phyloP scores from a whole-genome alignment of 1,284 basidiomycete species.

The Meripilus lineatus region DNA sequence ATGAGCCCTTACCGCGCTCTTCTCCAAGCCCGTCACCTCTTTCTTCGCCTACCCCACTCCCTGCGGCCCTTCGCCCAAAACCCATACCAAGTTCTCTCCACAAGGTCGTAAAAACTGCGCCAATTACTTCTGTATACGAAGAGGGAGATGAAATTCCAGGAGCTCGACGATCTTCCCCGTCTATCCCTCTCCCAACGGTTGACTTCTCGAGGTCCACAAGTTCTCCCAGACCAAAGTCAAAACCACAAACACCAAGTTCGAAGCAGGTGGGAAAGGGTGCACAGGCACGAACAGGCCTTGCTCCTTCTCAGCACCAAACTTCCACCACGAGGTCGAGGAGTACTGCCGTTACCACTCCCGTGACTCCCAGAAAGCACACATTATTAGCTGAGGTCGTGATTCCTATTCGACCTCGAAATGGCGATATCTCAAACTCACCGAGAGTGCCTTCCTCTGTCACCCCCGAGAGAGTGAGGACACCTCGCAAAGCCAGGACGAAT shows the following conservation, averaged over 20 bases:
- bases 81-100: too few species aligned
- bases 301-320: conserved; percentile 5
- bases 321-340: background rate
- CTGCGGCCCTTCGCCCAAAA: too few species aligned
- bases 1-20: conserved; percentile 17
- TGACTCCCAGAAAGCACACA: background rate
- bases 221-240: conserved; percentile 10
- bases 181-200: background rate
- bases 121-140: too few species aligned
- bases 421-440: background rate
- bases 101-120: too few species aligned
- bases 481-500: background rate
- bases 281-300: background rate
- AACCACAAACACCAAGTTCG: conserved; percentile 2
- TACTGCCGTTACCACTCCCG: background rate
- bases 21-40: conserved; percentile 12
- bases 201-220: background rate
- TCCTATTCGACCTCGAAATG: background rate
- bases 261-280: background rate
- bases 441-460: background rate
- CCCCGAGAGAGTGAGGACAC: background rate
- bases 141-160: too few species aligned
- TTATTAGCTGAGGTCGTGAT: conserved; percentile 12
- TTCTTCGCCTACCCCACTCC: too few species aligned
- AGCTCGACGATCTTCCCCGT: too few species aligned